Conservation (phyloP, 257 asterid genomes). For the Scutellaria barbata region DNA sequence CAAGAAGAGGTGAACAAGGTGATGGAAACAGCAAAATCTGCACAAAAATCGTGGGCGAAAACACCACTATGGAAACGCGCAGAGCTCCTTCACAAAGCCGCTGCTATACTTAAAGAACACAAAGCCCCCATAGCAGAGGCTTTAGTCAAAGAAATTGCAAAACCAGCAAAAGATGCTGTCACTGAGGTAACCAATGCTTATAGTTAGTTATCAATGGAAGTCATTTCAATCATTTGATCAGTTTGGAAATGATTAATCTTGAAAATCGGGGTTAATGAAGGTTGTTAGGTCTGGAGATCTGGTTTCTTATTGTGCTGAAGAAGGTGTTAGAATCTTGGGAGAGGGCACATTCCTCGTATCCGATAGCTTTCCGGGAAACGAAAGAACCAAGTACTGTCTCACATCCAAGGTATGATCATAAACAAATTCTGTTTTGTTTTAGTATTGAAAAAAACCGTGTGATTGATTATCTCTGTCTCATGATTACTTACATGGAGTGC, state of each 20-base stretch:
- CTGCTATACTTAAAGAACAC: slow-evolving; percentile 90
- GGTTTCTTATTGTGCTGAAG: slow-evolving; percentile 85
- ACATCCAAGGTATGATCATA: slow-evolving; percentile 16
- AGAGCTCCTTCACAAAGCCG: slow-evolving; percentile 97
- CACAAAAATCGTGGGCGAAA: slow-evolving; percentile 86
- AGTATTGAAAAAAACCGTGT: neutral
- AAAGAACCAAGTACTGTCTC: slow-evolving; percentile 78
- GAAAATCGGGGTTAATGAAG: slow-evolving; percentile 23
- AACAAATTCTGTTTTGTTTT: no score
- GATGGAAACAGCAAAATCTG: slow-evolving; percentile 77
- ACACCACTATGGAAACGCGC: slow-evolving; percentile 98
- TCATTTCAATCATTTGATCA: neutral
- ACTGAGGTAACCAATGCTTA: slow-evolving; percentile 60
- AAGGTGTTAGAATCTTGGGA: slow-evolving; percentile 83
- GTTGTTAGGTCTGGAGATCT: slow-evolving; percentile 73
- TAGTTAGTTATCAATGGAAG: neutral
- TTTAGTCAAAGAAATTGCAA: slow-evolving; percentile 88
- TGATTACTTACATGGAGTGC: neutral
- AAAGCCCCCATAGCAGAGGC: slow-evolving; percentile 94
- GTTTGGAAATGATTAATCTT: no score
- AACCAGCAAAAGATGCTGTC: slow-evolving; percentile 96
- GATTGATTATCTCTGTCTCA: neutral
- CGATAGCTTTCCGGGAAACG: slow-evolving; percentile 89
- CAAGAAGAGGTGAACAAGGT: slow-evolving; percentile 96
- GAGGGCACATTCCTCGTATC: slow-evolving; percentile 77